Percentiles rank a stretch among this genome's conserved stretches.
Conservation (phyloP, 208 protist genomes). For the Acanthamoeba healyi region DNA sequence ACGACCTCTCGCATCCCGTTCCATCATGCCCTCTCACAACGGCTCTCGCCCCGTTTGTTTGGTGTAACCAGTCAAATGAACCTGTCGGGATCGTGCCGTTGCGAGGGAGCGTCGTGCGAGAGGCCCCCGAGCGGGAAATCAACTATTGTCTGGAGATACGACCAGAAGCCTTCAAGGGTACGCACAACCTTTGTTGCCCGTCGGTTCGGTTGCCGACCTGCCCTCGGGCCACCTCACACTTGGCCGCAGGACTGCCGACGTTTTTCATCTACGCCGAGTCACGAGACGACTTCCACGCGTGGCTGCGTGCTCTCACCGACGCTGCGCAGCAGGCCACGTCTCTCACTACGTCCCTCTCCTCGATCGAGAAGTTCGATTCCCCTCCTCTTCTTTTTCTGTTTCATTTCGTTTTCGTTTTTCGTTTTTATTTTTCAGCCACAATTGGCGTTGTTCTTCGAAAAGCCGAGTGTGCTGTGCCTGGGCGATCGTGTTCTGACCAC, state of each 20-base stretch:
- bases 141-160: conserved; percentile 55
- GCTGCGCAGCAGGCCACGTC: conserved; percentile 28
- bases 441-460: neutral
- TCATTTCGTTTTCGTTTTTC: neutral
- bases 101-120: conserved; percentile 57
- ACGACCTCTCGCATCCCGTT: too few species aligned
- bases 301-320: neutral
- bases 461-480: neutral
- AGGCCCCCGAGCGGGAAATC: conserved; percentile 60
- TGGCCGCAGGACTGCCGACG: neutral
- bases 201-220: too few species aligned
- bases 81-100: conserved; percentile 49
- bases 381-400: neutral
- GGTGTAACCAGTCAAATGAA: conserved; percentile 58
- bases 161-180: conserved; percentile 65
- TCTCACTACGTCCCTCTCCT: neutral
- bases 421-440: neutral
- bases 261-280: conserved; percentile 47
- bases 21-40: too few species aligned
- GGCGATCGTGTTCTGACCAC: too few species aligned
- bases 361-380: conserved; percentile 5
- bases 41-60: neutral
- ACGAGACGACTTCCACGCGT: conserved; percentile 10
- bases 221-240: neutral
- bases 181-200: neutral